Base-by-base conservation (phyloP, 2,329 filamentous ascomycete species). In the Neospermospora avenae region DNA sequence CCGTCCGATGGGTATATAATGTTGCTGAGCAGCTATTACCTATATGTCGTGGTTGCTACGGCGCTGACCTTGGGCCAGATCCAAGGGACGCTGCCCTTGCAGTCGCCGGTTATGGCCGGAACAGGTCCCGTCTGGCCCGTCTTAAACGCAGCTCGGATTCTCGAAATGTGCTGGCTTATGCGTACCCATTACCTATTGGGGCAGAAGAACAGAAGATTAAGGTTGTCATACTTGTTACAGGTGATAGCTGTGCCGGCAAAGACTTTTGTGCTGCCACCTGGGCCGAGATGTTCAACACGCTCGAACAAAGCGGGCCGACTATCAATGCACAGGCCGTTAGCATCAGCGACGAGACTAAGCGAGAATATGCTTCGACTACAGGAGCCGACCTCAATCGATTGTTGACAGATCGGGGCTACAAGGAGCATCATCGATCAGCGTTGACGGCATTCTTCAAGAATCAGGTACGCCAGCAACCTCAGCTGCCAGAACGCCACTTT, bases 1-100 rank as follows among this genome's bases (percentile, higher is more conserved):
- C 71, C 1, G 68, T 81, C 3, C 58, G 68, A 5, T 88, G 85
- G 84, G 85, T 87, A n/a, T 87, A 87, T 68, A 62, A 76, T 1
- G 74, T 83, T 52, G 79, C 71, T 49, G 54, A 8, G 6, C 65
- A 76, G 13, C 71, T 88, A 69, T 67, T 85, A 59, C 76, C 83
- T 8, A 60, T 80, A 41, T 79, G 80, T 65, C 70, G 46, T 51
- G 84, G 84, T 65, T 77, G 69, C 6, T 88, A 88, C 66, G 73
- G 80, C 28, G 83, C 84, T 3, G 85, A 88, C 66, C 82, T 88
- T 25, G 84, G 85, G 13, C 83, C 83, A 3, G 84, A 87, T 63
- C 81, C 83, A 0, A 74, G 84, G 75, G 85, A 88, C 65, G 69
- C 71, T 0, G 61, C 60, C 1, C 74, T 88, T 18, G 82, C 81